These are phyloP conservation scores for Zymoseptoria brevis DNA, from an alignment of 2,329 filamentous ascomycete genomes.

Conservation along the genomic window DNA sequence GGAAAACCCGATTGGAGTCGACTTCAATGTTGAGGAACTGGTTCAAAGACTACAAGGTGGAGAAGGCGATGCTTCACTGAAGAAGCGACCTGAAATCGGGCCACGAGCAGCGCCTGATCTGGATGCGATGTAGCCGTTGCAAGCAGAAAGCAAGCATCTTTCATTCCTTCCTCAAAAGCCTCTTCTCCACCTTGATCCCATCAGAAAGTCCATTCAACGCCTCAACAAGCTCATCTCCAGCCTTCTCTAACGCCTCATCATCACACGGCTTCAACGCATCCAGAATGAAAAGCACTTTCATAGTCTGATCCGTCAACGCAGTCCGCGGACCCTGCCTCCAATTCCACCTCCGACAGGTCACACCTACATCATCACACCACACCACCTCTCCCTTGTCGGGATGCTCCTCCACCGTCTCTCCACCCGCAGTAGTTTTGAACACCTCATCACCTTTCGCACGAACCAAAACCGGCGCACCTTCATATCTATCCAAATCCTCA, in stretches of 20 bases:
- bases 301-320: constrained; percentile 29
- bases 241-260: constrained; percentile 21
- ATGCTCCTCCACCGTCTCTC: constrained; percentile 19
- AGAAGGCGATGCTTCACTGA: background rate
- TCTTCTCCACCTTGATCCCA: constrained; percentile 8
- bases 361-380: constrained; percentile 33
- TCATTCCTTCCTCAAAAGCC: background rate
- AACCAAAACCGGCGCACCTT: constrained; percentile 26
- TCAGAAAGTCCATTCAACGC: constrained; percentile 16
- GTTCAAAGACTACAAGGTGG: constrained; percentile 1
- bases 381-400: constrained; percentile 30
- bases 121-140: background rate
- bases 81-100: constrained; percentile 2
- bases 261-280: constrained; percentile 25
- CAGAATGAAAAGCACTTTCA: constrained; percentile 31
- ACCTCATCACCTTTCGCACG: constrained; percentile 29
- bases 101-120: background rate
- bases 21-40: constrained; percentile 1
- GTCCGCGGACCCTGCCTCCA: constrained; percentile 35
- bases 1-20: constrained; percentile 2
- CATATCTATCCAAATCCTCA: constrained; percentile 34
- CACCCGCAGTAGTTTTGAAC: constrained; percentile 28
- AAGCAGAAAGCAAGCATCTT: background rate
- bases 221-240: constrained; percentile 23
- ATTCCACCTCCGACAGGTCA: constrained; percentile 36